Evolutionary conservation across 2,329 filamentous ascomycete genomes (phyloP).

Genomic region (Emmonsiellopsis sp.): DNA sequence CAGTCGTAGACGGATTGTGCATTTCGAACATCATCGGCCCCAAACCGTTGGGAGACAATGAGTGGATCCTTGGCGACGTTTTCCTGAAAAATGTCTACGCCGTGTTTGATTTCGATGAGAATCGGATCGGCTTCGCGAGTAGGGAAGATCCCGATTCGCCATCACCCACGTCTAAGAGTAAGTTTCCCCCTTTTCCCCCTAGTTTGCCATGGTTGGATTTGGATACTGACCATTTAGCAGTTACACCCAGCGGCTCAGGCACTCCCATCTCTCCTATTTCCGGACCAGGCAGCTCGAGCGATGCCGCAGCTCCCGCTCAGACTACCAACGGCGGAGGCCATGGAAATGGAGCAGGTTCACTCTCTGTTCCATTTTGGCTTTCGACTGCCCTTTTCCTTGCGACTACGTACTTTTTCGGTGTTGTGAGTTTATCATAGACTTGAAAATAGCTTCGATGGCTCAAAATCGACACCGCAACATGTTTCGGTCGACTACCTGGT

Average conservation of each 20-base stretch:
- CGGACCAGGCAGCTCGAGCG: background rate
- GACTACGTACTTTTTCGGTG: background rate
- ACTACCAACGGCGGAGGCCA: background rate
- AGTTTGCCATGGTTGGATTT: too few species aligned
- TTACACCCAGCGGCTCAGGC: background rate
- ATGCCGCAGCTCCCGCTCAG: too few species aligned
- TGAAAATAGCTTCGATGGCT: too few species aligned
- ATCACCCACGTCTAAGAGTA: too few species aligned
- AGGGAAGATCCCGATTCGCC: background rate
- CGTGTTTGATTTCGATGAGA: constrained; percentile 66
- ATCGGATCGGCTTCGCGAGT: constrained; percentile 22
- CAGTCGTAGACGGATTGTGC: constrained; percentile 27
- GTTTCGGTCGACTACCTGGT: too few species aligned
- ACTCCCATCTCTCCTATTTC: background rate
- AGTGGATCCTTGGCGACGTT: constrained; percentile 76
- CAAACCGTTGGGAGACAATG: constrained; percentile 49
- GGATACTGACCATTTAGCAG: background rate
- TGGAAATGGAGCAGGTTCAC: background rate
- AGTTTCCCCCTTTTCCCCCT: too few species aligned
- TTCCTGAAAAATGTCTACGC: constrained; percentile 87
- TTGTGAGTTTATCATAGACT: too few species aligned
- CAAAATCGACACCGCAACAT: too few species aligned
- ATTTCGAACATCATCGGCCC: constrained; percentile 66
- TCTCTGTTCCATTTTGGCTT: constrained; percentile 3
- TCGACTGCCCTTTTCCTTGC: constrained; percentile 2